Percentiles rank a stretch among this genome's conserved stretches.
Evolutionary conservation across 371 early-diverging fungal species (phyloP).

Genomic region (Entomophthora muscae): DNA sequence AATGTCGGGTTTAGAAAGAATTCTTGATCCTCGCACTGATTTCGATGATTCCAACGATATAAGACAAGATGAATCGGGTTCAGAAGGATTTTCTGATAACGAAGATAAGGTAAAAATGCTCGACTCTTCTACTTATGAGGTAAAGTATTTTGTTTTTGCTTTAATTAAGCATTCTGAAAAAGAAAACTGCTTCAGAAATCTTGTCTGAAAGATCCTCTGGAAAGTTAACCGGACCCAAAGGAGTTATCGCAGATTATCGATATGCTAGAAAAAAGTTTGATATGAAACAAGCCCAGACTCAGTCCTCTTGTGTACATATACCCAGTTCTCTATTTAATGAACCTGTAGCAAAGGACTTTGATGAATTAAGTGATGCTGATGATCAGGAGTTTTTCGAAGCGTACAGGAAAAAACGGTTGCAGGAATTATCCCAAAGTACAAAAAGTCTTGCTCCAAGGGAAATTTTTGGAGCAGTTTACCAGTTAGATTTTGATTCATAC

Average conservation of each 20-base stretch:
- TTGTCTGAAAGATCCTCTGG: constrained; percentile 4
- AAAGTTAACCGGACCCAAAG: constrained; percentile 37
- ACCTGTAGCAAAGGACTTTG: not conserved
- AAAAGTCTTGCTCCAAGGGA: not conserved
- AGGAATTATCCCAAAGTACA: not conserved
- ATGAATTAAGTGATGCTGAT: constrained; percentile 2
- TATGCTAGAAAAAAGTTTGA: constrained; percentile 17
- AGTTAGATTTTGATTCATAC: not conserved
- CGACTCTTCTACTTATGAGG: not conserved
- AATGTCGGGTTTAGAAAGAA: not conserved
- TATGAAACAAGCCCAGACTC: not conserved
- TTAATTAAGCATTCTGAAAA: not conserved
- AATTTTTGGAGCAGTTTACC: not conserved
- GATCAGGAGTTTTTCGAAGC: not conserved
- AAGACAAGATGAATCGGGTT: not conserved
- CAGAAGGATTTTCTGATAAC: not conserved
- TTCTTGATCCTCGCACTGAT: not conserved
- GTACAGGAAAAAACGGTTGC: not conserved
- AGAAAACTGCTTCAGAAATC: not conserved
- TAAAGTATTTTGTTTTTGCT: not conserved
- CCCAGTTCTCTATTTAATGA: not conserved
- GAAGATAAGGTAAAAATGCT: not conserved
- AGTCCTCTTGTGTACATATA: not conserved
- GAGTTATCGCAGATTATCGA: constrained; percentile 30
- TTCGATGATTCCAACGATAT: not conserved